phyloP scores from a whole-genome alignment of 495 filamentous ascomycete genomes.

The Staphylotrichum tortipilum region DNA sequence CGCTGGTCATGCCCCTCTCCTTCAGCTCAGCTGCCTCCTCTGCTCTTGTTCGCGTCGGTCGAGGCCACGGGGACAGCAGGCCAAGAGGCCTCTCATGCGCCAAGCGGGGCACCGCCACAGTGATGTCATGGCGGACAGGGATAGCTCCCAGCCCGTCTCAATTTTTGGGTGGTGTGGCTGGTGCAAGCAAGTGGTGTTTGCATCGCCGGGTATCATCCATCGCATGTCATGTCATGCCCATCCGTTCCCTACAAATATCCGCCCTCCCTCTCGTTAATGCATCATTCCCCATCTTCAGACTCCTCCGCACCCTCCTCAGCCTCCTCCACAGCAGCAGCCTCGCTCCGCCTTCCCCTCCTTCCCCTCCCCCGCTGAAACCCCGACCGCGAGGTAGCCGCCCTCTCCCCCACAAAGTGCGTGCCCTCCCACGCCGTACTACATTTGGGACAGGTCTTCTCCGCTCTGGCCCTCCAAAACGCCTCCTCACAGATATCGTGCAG shows the following conservation, averaged over 20 bases:
- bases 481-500: slow-evolving; percentile 71
- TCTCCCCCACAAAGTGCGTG: slow-evolving; percentile 70
- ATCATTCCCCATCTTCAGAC: slow-evolving; percentile 13
- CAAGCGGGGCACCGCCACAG: slow-evolving; percentile 11
- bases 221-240: too few species aligned
- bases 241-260: too few species aligned
- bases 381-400: slow-evolving; percentile 50
- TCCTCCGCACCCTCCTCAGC: slow-evolving; percentile 11
- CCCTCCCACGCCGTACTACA: slow-evolving; percentile 69
- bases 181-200: too few species aligned
- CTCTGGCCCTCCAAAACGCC: slow-evolving; percentile 57
- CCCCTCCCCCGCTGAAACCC: slow-evolving; percentile 34
- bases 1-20: too few species aligned
- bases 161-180: too few species aligned
- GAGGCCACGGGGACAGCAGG: too few species aligned
- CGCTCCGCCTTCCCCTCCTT: slow-evolving; percentile 20
- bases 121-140: slow-evolving; percentile 16
- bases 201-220: slow-evolving; percentile 13
- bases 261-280: background rate
- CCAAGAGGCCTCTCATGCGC: slow-evolving; percentile 1
- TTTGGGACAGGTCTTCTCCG: slow-evolving; percentile 58
- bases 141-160: too few species aligned
- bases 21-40: background rate
- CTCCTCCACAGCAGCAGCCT: slow-evolving; percentile 10
- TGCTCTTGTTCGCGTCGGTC: slow-evolving; percentile 21